Evolutionary conservation across 768 basidiomycete species (phyloP).

Genomic region (Cubamyces lactineus): DNA sequence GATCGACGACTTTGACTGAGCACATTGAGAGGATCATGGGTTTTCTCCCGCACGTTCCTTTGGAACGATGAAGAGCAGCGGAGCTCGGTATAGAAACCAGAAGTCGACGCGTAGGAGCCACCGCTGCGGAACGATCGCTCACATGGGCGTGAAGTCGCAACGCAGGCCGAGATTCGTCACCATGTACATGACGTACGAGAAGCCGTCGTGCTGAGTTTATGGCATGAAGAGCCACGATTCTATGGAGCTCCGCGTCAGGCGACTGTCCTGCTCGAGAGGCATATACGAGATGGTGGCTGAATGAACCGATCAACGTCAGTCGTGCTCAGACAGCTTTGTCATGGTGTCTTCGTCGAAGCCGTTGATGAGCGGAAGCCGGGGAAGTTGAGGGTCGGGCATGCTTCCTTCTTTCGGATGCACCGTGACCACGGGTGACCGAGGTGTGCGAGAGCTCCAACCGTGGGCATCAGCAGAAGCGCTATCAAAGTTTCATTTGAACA

Average conservation of each 20-base stretch:
- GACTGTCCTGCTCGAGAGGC: neutral
- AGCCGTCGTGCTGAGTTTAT: conserved; percentile 3
- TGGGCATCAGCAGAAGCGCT: conserved; percentile 10
- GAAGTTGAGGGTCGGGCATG: conserved; percentile 4
- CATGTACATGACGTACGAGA: conserved; percentile 15
- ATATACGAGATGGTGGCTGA: conserved; percentile 6
- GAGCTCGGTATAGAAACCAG: conserved; percentile 13
- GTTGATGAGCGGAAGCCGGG: conserved; percentile 3
- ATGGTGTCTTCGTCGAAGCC: neutral
- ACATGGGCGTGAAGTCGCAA: conserved; percentile 6
- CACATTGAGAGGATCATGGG: conserved; percentile 10
- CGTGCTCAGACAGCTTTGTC: neutral
- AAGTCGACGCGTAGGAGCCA: conserved; percentile 12
- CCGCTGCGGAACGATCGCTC: conserved; percentile 14
- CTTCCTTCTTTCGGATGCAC: neutral
- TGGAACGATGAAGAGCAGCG: conserved; percentile 3
- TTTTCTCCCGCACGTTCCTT: neutral
- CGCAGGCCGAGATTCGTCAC: conserved; percentile 4
- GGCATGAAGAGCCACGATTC: neutral
- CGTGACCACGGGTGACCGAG: conserved; percentile 22
- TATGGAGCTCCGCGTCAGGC: conserved; percentile 7
- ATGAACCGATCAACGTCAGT: conserved; percentile 3
- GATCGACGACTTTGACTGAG: conserved; percentile 1
- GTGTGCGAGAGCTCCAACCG: conserved; percentile 18
- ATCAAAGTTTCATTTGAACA: conserved; percentile 23